Base-by-base conservation (phyloP, 2,329 filamentous ascomycete genomes). In the Fonsecaea nubica region DNA sequence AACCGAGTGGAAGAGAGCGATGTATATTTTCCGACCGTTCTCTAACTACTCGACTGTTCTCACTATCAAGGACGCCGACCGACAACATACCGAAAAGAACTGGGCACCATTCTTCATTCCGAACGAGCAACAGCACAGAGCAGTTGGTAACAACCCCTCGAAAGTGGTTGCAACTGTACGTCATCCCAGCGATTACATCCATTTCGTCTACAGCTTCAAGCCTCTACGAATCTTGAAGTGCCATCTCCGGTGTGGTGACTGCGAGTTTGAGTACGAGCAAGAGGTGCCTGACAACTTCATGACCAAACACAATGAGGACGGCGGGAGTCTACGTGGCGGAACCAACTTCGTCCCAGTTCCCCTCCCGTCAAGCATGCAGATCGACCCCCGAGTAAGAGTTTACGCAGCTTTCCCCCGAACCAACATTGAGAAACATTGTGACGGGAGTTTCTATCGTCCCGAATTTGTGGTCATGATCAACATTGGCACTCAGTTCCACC, bases 51-150 rank as follows among this genome's bases (percentile, higher is more conserved):
- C 71, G 6, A 69, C 67, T 9, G 58, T 70, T 33, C 66, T 74
- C 40, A 72, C 66, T 15, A 69, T 73, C 58, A 64, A 69, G 18
- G 64, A 69, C 58, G 59, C 57, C 25, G 69, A 69, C 13, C 60
- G 65, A 32, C 52, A 53, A 35, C 53, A 62, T 8, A 58, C 59
- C 25, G 72, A 74, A 60, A 74, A 73, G 64, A 72, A 73, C 45
- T 74, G 72, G 72, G 69, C 70, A 40, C 72, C 72, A 3, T 74
- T 74, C 60, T 72, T 74, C 38, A 63, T 69, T 9, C 65, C 65
- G 25, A 38, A 68, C 33, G 53, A 68, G n/a, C 55, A 70, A 55
- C 55, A 58, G 13, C 55, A 56, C 8, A 54, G 30, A 1, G 6
- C 54, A 7, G 50, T 63, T 56, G 63, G 50, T 33, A 63, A 61